A percentile compares a stretch with the other conserved stretches of the same genome.
Conservation (phyloP, 2,329 filamentous ascomycete genomes). For the Penicillium griseofulvum region DNA sequence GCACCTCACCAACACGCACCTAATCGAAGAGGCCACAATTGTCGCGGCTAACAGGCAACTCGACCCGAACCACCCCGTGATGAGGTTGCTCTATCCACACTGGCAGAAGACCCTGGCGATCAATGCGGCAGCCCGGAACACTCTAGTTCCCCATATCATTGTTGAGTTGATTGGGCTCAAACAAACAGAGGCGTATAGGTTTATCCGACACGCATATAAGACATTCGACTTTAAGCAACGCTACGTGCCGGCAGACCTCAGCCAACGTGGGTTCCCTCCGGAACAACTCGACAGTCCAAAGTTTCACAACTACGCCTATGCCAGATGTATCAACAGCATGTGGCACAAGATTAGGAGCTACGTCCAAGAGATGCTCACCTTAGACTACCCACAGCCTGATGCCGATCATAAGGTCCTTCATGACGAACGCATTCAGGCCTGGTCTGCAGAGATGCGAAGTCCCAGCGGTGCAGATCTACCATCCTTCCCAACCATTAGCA, state of each 20-base stretch:
- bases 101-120: constrained; percentile 10
- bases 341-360: constrained; percentile 10
- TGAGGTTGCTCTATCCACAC: constrained; percentile 5
- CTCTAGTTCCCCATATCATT: constrained; percentile 2
- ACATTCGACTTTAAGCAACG: constrained; percentile 5
- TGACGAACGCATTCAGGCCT: constrained; percentile 5
- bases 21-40: constrained; percentile 9
- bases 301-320: constrained; percentile 12
- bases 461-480: neutral
- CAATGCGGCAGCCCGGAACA: constrained; percentile 2
- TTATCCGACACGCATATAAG: constrained; percentile 5
- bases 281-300: constrained; percentile 6
- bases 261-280: constrained; percentile 7
- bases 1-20: neutral
- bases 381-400: neutral
- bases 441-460: constrained; percentile 4
- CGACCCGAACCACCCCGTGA: constrained; percentile 3
- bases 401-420: neutral
- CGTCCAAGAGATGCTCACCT: constrained; percentile 2
- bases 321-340: constrained; percentile 12
- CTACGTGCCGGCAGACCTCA: constrained; percentile 11
- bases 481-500: neutral
- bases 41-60: constrained; percentile 7
- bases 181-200: neutral
- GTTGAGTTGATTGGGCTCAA: constrained; percentile 1